Conservation (phyloP, 78 protist genomes). For the Trichosphaerium sp. region DNA sequence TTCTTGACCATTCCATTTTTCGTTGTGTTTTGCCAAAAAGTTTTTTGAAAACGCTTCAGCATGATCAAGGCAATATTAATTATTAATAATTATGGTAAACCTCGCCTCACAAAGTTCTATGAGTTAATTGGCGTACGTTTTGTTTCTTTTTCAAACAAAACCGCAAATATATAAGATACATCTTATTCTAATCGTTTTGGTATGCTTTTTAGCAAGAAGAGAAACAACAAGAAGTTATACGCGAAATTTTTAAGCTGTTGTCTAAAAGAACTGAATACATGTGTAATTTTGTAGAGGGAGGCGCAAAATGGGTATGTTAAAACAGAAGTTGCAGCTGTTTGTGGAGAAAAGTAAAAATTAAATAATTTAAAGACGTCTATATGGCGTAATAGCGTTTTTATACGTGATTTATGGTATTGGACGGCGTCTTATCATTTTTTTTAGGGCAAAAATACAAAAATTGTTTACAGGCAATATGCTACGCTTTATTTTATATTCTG, state of each 20-base stretch:
- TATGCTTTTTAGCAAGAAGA: constrained; percentile 26
- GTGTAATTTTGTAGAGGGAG: constrained; percentile 81
- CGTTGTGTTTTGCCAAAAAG: too few species aligned
- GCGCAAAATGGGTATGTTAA: neutral
- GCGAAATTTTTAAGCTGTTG: constrained; percentile 55
- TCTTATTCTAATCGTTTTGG: neutral
- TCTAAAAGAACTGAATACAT: constrained; percentile 67
- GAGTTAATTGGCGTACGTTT: constrained; percentile 28
- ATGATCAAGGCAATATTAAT: constrained; percentile 76
- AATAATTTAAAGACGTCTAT: neutral
- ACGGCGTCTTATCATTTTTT: neutral
- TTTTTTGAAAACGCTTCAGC: neutral
- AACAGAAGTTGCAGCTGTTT: neutral
- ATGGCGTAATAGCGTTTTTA: neutral
- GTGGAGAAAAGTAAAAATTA: neutral
- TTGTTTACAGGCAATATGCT: constrained; percentile 88
- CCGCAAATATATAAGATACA: neutral
- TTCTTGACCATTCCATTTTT: too few species aligned
- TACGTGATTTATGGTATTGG: neutral
- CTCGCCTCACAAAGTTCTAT: constrained; percentile 79
- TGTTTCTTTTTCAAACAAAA: neutral
- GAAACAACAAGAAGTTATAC: constrained; percentile 60
- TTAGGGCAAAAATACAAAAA: constrained; percentile 58
- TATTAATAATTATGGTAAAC: constrained; percentile 83
- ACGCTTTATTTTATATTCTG: constrained; percentile 83